phyloP scores from a whole-genome alignment of 768 basidiomycete genomes.

The Myochromella boudieri region DNA sequence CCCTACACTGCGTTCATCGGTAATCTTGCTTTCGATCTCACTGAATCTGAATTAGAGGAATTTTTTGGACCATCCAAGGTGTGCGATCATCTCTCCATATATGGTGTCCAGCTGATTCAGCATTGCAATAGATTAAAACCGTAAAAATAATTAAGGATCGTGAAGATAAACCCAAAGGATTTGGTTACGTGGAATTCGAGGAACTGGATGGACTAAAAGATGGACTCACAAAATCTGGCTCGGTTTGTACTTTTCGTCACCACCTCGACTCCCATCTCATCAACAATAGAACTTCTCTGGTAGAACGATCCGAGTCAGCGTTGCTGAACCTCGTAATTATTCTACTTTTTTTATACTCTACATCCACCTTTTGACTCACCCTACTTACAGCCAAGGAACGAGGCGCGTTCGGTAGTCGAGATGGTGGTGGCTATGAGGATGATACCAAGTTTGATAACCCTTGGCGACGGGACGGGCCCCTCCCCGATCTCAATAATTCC shows the following conservation, averaged over 20 bases:
- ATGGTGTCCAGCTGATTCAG: not conserved
- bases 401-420: conserved; percentile 42
- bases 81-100: conserved; percentile 14
- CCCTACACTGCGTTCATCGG: conserved; percentile 98
- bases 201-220: conserved; percentile 84
- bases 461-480: conserved; percentile 88
- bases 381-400: conserved; percentile 70
- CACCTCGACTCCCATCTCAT: conserved; percentile 2
- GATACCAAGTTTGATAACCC: conserved; percentile 79
- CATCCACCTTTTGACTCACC: conserved; percentile 11
- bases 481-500: conserved; percentile 64
- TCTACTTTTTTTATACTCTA: not conserved
- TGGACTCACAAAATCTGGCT: conserved; percentile 70
- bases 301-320: conserved; percentile 83
- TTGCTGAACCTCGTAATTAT: conserved; percentile 91
- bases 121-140: conserved; percentile 59
- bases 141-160: conserved; percentile 92
- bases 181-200: conserved; percentile 96
- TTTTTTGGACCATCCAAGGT: conserved; percentile 77
- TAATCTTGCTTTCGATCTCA: conserved; percentile 91
- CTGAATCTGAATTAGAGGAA: conserved; percentile 74
- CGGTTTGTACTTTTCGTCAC: conserved; percentile 42
- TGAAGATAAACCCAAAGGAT: conserved; percentile 95
- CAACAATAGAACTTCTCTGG: conserved; percentile 67
- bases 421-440: conserved; percentile 50